Evolutionary conservation across 2,329 filamentous ascomycete species (phyloP).

Genomic region (Monilinia polystroma): DNA sequence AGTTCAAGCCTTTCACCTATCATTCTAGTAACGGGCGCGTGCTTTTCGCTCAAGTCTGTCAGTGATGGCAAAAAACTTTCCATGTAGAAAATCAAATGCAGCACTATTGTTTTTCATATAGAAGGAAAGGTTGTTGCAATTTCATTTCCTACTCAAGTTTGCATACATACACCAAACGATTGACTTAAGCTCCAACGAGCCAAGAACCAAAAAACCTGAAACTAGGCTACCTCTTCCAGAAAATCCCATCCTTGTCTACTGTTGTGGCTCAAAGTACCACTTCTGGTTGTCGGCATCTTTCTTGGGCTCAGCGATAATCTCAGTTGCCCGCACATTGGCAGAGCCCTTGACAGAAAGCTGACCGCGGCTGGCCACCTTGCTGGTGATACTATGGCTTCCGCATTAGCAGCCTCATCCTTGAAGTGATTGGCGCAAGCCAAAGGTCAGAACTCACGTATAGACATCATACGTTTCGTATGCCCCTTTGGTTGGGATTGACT

Average conservation of each 20-base stretch:
- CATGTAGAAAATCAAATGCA: no score
- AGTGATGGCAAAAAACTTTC: no score
- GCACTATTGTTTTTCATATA: background rate
- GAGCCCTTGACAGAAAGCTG: conserved; percentile 13
- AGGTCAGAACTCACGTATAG: background rate
- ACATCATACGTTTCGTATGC: background rate
- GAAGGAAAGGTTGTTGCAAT: background rate
- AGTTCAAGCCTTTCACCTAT: no score
- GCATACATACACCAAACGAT: background rate
- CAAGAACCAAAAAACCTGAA: background rate
- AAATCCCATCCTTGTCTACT: background rate
- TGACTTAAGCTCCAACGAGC: no score
- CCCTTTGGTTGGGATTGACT: background rate
- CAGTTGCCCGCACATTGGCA: background rate
- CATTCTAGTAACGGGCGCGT: no score
- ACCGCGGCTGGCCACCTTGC: background rate
- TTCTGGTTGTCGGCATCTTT: conserved; percentile 11
- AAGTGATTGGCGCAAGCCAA: no score
- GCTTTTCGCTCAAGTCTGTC: no score
- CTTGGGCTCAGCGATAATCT: background rate
- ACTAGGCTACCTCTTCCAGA: background rate
- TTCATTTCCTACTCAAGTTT: background rate
- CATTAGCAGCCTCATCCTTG: background rate
- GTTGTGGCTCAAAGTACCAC: conserved; percentile 11
- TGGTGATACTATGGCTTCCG: conserved; percentile 2